These are phyloP conservation scores for Zoysia japonica DNA, from an alignment of 176 grass and related monocot genomes.

Conservation along the genomic window DNA sequence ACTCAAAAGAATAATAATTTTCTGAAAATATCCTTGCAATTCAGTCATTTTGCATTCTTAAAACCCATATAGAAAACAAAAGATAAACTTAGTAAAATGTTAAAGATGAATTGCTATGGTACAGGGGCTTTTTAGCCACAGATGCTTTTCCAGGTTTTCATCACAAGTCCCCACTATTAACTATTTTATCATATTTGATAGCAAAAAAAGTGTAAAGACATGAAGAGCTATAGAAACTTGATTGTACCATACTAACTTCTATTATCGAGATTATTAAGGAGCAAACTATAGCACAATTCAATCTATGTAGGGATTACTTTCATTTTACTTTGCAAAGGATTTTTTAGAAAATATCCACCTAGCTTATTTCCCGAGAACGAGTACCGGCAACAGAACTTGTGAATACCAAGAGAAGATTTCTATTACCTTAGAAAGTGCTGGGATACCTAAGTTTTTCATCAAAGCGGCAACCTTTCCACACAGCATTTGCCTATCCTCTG, in stretches of 20 bases:
- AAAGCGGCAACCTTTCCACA: slow-evolving; percentile 61
- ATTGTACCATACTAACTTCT: neutral
- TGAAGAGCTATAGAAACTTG: neutral
- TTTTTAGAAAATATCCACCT: neutral
- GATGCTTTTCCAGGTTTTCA: neutral
- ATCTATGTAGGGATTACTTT: neutral
- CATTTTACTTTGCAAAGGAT: slow-evolving; percentile 22
- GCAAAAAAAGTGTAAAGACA: slow-evolving; percentile 4
- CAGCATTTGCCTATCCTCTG: slow-evolving; percentile 55
- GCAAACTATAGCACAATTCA: neutral
- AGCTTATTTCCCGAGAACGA: neutral
- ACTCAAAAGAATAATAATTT: neutral
- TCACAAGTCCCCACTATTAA: neutral
- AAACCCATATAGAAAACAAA: neutral
- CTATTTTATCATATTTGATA: neutral
- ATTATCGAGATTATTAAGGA: neutral
- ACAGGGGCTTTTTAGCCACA: neutral
- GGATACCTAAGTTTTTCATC: slow-evolving; percentile 76
- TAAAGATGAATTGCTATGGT: neutral
- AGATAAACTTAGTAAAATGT: neutral
- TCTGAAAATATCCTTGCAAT: neutral
- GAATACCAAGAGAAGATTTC: slow-evolving; percentile 9
- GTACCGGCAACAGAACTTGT: slow-evolving; percentile 11
- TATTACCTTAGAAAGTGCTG: slow-evolving; percentile 86
- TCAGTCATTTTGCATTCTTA: neutral